phyloP scores from a whole-genome alignment of 2,329 filamentous ascomycete genomes.

The Fusarium sp. region DNA sequence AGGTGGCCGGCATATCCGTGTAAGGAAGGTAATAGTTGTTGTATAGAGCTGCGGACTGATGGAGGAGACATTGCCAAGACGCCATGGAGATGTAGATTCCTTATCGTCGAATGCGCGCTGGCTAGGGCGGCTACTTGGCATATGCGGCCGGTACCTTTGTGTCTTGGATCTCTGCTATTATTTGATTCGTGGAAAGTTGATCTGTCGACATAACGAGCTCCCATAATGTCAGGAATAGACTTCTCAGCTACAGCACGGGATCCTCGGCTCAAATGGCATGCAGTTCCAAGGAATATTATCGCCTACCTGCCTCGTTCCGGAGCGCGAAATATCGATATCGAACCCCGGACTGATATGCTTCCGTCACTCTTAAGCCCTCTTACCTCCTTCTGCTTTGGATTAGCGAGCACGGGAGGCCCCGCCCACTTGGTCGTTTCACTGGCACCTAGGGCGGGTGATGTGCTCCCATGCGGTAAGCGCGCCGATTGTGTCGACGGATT shows the following conservation, averaged over 20 bases:
- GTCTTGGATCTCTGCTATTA: neutral
- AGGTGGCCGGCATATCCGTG: slow-evolving; percentile 39
- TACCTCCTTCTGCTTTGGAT: slow-evolving; percentile 12
- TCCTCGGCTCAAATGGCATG: neutral
- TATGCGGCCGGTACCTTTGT: slow-evolving; percentile 1
- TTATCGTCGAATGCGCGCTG: slow-evolving; percentile 32
- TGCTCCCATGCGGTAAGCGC: slow-evolving; percentile 1
- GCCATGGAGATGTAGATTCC: slow-evolving; percentile 1
- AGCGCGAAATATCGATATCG: neutral
- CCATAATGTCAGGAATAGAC: neutral
- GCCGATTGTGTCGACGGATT: slow-evolving; percentile 10
- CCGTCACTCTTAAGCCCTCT: slow-evolving; percentile 8
- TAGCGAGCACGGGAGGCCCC: slow-evolving; percentile 13
- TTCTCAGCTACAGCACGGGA: neutral
- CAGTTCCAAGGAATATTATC: neutral
- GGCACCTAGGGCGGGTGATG: slow-evolving; percentile 2
- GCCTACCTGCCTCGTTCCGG: neutral
- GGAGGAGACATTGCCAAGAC: slow-evolving; percentile 26
- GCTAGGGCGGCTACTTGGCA: slow-evolving; percentile 16
- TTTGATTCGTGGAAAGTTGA: no score
- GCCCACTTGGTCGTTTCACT: slow-evolving; percentile 1
- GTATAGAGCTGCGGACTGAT: slow-evolving; percentile 11
- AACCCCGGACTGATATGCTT: slow-evolving; percentile 19
- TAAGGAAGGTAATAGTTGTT: slow-evolving; percentile 44
- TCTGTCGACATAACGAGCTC: no score